Evolutionary conservation across 2,329 filamentous ascomycete genomes (phyloP).

Genomic region (Trichoderma brevicompactum): DNA sequence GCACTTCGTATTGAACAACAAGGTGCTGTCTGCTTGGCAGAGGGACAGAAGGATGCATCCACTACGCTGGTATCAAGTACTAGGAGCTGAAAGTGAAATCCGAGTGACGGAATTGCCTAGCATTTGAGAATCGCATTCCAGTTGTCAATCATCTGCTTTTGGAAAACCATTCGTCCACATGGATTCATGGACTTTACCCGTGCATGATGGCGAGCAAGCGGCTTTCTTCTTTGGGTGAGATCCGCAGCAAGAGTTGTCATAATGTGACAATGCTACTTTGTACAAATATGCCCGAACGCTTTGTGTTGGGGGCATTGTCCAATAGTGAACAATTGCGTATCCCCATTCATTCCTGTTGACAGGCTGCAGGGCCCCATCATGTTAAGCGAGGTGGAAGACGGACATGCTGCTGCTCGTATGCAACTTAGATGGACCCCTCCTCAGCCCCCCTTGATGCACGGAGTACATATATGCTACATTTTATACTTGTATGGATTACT

Average conservation of each 20-base stretch:
- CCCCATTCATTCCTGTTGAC: neutral
- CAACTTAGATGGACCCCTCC: neutral
- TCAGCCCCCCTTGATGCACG: neutral
- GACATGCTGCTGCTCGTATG: neutral
- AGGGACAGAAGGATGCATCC: slow-evolving; percentile 3
- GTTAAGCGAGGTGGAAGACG: slow-evolving; percentile 14
- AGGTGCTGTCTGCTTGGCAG: neutral
- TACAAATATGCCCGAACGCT: neutral
- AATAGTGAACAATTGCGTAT: neutral
- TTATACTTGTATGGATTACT: neutral
- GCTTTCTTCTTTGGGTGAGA: neutral
- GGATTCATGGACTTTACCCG: slow-evolving; percentile 1
- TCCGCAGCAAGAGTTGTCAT: slow-evolving; percentile 7
- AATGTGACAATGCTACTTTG: slow-evolving; percentile 1
- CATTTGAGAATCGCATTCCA: neutral
- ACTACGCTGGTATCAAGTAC: neutral
- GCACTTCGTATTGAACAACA: neutral
- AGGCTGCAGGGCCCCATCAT: neutral
- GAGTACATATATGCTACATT: slow-evolving; percentile 1
- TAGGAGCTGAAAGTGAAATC: neutral
- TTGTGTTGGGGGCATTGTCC: neutral
- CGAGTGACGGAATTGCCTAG: neutral
- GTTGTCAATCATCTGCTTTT: neutral
- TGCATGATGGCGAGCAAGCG: neutral
- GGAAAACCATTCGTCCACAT: neutral